phyloP scores from a whole-genome alignment of 176 grass and related monocot genomes.

The bread wheat (Triticum aestivum) region DNA sequence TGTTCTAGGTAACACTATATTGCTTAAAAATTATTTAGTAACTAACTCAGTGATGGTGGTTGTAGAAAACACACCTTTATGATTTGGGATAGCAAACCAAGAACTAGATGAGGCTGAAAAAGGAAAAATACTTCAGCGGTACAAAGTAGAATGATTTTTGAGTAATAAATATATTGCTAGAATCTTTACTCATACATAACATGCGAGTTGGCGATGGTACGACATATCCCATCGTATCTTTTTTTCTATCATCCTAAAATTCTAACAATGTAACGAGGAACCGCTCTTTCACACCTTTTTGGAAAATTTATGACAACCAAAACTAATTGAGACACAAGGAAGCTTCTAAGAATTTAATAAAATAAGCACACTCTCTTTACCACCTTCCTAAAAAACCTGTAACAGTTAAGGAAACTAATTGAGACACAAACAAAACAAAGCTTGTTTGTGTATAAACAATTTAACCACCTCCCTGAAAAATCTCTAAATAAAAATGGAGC shows the following conservation, averaged over 20 bases:
- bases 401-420: background rate
- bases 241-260: background rate
- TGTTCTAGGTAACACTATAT: background rate
- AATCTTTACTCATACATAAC: background rate
- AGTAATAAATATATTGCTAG: background rate
- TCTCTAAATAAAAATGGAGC: background rate
- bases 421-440: background rate
- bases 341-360: background rate
- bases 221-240: background rate
- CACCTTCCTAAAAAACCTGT: background rate
- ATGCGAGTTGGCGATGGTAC: background rate
- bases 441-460: background rate
- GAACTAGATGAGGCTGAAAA: constrained; percentile 91
- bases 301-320: background rate
- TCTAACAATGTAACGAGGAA: background rate
- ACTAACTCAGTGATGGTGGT: constrained; percentile 2
- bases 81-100: constrained; percentile 95
- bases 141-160: constrained; percentile 3
- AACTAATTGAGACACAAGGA: background rate
- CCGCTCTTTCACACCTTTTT: background rate
- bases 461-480: background rate
- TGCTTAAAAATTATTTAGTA: constrained; percentile 3
- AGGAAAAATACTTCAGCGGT: constrained; percentile 13
- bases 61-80: constrained; percentile 65
- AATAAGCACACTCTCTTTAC: background rate